A percentile compares a stretch with the other conserved stretches of the same genome.
Conservation (phyloP, 2,329 filamentous ascomycete genomes). For the Fusarium multiceps region DNA sequence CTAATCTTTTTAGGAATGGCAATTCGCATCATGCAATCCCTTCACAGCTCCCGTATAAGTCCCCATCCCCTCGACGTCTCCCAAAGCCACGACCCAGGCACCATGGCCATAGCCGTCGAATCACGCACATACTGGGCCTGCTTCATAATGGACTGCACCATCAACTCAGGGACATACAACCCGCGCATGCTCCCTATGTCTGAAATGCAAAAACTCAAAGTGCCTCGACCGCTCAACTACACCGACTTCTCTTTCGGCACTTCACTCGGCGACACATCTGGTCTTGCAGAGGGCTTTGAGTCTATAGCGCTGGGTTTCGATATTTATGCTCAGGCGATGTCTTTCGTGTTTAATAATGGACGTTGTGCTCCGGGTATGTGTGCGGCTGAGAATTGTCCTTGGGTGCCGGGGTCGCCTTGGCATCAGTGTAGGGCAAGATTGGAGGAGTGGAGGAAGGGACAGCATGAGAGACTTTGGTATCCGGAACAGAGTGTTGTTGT, state of each 20-base stretch:
- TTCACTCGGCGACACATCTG: background rate
- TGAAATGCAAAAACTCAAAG: conserved; percentile 51
- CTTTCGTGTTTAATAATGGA: conserved; percentile 57
- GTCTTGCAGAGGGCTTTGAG: conserved; percentile 42
- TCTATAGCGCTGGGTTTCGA: conserved; percentile 57
- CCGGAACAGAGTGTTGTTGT: conserved; percentile 52
- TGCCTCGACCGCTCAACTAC: conserved; percentile 48
- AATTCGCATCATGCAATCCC: conserved; percentile 42
- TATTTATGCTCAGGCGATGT: conserved; percentile 56
- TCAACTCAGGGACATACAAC: conserved; percentile 56
- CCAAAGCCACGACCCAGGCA: conserved; percentile 19
- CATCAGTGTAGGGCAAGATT: conserved; percentile 46
- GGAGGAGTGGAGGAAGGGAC: conserved; percentile 51
- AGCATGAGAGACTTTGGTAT: conserved; percentile 52
- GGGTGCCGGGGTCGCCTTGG: conserved; percentile 53
- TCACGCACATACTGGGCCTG: conserved; percentile 59
- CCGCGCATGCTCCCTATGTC: conserved; percentile 52
- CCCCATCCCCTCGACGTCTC: conserved; percentile 32
- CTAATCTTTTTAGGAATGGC: too few species aligned
- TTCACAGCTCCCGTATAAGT: conserved; percentile 37
- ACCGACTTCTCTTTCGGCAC: conserved; percentile 55
- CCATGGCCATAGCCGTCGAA: conserved; percentile 46
- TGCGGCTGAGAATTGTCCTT: conserved; percentile 53
- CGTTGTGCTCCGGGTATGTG: conserved; percentile 55
- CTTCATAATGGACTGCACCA: conserved; percentile 58